Percentiles rank a stretch among this genome's conserved stretches.
Conservation (phyloP, 306 rosid species). For the Acacia melanoxylon region DNA sequence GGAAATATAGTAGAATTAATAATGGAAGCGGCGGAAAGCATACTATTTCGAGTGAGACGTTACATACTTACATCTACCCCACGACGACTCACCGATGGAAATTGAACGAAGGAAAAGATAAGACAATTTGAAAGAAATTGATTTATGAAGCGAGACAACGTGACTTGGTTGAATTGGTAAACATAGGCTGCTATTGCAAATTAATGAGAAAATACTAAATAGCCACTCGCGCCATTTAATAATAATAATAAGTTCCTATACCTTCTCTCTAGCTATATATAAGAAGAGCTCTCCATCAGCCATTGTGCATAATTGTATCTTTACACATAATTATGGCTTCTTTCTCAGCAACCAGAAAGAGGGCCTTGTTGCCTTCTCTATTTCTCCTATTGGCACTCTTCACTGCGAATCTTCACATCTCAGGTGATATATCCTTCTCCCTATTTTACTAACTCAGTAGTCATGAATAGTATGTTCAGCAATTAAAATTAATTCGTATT, state of each 20-base stretch:
- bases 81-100: neutral
- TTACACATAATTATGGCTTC: slow-evolving; percentile 13
- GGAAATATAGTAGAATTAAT: neutral
- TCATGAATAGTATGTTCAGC: neutral
- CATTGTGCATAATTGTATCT: neutral
- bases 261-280: slow-evolving; percentile 1
- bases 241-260: neutral
- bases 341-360: neutral
- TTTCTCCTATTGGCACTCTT: neutral
- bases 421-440: slow-evolving; percentile 17
- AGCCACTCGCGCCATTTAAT: neutral
- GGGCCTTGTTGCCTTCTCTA: slow-evolving; percentile 22
- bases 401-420: slow-evolving; percentile 20
- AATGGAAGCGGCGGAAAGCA: slow-evolving; percentile 15
- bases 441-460: neutral
- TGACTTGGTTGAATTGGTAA: slow-evolving; percentile 1
- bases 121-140: neutral
- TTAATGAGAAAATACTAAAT: neutral
- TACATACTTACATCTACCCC: neutral
- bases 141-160: neutral
- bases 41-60: neutral
- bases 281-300: neutral
- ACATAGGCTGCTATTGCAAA: neutral
- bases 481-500: neutral
- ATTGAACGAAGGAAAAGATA: neutral